A percentile compares a stretch with the other conserved stretches of the same genome.
Evolutionary conservation across 495 filamentous ascomycete species (phyloP).

Genomic region (Astrothelium macrocarpum): DNA sequence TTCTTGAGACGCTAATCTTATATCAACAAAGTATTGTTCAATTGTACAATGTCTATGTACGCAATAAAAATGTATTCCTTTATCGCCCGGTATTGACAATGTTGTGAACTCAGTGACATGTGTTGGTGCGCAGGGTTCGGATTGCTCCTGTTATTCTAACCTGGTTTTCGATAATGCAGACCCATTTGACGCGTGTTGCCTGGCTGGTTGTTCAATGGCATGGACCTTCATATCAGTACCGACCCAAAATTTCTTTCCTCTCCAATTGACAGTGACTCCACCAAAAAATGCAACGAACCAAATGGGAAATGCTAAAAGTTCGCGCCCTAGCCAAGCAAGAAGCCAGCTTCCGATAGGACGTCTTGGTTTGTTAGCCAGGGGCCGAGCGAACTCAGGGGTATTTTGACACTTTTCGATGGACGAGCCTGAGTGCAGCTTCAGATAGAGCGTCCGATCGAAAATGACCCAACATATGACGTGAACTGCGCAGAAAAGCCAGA

Average conservation of each 20-base stretch:
- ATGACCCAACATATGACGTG: conserved; percentile 61
- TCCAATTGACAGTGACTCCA: conserved; percentile 76
- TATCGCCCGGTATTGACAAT: no score
- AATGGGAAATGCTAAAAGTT: conserved; percentile 72
- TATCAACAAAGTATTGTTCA: no score
- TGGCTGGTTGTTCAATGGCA: conserved; percentile 24
- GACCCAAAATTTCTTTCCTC: conserved; percentile 73
- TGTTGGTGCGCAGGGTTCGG: no score
- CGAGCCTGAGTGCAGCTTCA: conserved; percentile 57
- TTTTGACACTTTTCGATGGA: conserved; percentile 62
- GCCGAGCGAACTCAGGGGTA: conserved; percentile 62
- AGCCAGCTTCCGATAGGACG: conserved; percentile 60
- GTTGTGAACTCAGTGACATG: no score
- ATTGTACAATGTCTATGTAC: no score
- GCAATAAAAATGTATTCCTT: no score
- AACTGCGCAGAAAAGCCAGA: conserved; percentile 54
- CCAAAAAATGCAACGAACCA: conserved; percentile 80
- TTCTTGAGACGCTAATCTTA: neutral
- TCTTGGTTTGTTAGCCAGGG: conserved; percentile 23
- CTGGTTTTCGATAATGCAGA: neutral
- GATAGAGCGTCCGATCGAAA: conserved; percentile 64
- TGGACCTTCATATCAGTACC: conserved; percentile 73
- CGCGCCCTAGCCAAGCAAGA: conserved; percentile 74
- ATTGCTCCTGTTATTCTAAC: neutral
- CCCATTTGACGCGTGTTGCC: neutral